Evolutionary conservation across 768 basidiomycete species (phyloP).

Genomic region (Agaricus blazei): DNA sequence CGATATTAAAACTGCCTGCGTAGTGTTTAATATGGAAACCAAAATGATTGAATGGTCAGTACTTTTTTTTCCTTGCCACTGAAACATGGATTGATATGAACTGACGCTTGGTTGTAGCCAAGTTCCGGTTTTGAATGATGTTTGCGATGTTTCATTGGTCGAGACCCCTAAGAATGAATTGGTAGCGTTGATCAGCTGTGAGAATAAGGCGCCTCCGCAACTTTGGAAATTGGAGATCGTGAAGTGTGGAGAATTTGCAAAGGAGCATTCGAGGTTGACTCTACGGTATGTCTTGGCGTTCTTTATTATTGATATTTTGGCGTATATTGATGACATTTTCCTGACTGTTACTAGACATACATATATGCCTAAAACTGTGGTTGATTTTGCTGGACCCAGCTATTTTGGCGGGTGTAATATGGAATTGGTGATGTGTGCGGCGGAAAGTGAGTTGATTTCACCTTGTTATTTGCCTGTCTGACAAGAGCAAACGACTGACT

Average conservation of each 20-base stretch:
- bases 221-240: slow-evolving; percentile 69
- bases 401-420: slow-evolving; percentile 80
- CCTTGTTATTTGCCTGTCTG: background rate
- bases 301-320: background rate
- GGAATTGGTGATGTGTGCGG: slow-evolving; percentile 72
- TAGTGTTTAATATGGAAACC: slow-evolving; percentile 64
- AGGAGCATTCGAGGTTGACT: slow-evolving; percentile 29
- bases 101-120: slow-evolving; percentile 36
- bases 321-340: background rate
- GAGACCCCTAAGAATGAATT: slow-evolving; percentile 42
- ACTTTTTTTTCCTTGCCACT: background rate
- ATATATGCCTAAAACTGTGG: slow-evolving; percentile 61
- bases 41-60: slow-evolving; percentile 63
- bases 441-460: slow-evolving; percentile 47
- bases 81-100: background rate
- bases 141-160: slow-evolving; percentile 64
- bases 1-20: background rate
- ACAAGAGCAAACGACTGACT: background rate
- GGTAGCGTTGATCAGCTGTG: slow-evolving; percentile 66
- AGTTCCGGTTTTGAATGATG: slow-evolving; percentile 69
- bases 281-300: slow-evolving; percentile 26
- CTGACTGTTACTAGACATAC: slow-evolving; percentile 44
- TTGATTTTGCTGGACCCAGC: slow-evolving; percentile 77
- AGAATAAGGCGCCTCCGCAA: slow-evolving; percentile 74
- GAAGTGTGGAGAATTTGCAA: slow-evolving; percentile 42